phyloP scores from a whole-genome alignment of 2,329 filamentous ascomycete species.

The Kalmusia sp. region DNA sequence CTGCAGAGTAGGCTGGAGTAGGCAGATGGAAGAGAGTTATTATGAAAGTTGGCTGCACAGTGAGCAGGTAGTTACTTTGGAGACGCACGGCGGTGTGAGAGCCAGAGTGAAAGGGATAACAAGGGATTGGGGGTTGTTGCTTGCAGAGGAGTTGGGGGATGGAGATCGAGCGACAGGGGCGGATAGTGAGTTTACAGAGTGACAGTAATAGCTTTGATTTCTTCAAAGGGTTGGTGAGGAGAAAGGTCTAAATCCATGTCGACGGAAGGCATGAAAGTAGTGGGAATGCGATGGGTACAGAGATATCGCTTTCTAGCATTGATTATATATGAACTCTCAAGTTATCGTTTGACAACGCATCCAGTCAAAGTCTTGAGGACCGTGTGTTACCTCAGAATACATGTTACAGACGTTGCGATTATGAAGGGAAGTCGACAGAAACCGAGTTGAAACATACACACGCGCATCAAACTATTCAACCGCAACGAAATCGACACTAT shows the following conservation, averaged over 20 bases:
- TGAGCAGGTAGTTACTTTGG: slow-evolving; percentile 72
- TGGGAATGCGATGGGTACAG: too few species aligned
- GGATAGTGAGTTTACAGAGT: slow-evolving; percentile 84
- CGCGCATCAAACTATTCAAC: too few species aligned
- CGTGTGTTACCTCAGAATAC: too few species aligned
- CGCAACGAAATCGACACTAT: too few species aligned
- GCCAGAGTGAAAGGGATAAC: slow-evolving; percentile 88
- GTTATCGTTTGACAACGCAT: too few species aligned
- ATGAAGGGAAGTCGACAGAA: too few species aligned
- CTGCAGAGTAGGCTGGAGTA: slow-evolving; percentile 75
- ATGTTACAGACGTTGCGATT: too few species aligned
- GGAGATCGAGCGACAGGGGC: slow-evolving; percentile 78
- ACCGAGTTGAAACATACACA: too few species aligned
- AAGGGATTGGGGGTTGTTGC: slow-evolving; percentile 85
- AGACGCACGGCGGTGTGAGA: slow-evolving; percentile 76
- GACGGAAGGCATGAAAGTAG: too few species aligned
- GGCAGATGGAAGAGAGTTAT: slow-evolving; percentile 73
- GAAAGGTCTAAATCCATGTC: slow-evolving; percentile 77
- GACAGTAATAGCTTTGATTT: slow-evolving; percentile 99
- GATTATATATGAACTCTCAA: too few species aligned
- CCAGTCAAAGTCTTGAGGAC: too few species aligned
- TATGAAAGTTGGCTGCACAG: slow-evolving; percentile 77
- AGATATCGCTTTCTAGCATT: too few species aligned
- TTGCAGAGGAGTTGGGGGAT: slow-evolving; percentile 80
- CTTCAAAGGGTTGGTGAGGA: slow-evolving; percentile 83